Evolutionary conservation across 495 filamentous ascomycete species (phyloP).

Genomic region (Annulohypoxylon nitens): DNA sequence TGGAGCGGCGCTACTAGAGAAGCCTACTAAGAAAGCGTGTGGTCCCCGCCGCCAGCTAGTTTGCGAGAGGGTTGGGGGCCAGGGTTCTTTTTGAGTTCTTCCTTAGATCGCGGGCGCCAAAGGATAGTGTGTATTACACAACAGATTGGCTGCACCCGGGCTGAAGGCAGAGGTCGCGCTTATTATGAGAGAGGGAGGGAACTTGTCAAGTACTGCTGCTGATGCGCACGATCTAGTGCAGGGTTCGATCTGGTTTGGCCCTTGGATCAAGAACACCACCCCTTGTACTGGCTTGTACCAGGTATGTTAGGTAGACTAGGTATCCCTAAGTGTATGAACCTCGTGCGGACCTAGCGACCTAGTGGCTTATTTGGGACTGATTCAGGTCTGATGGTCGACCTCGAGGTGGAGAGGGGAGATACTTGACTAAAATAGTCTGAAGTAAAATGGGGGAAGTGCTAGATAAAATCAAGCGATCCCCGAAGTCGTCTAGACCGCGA

Average conservation of each 20-base stretch:
- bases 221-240: constrained; percentile 42
- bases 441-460: constrained; percentile 45
- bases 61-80: constrained; percentile 36
- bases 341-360: constrained; percentile 42
- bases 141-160: constrained; percentile 41
- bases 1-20: constrained; percentile 43
- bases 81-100: constrained; percentile 40
- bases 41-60: constrained; percentile 41
- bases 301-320: constrained; percentile 2
- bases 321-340: constrained; percentile 19
- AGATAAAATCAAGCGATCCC: constrained; percentile 40
- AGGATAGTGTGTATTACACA: constrained; percentile 42
- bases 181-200: constrained; percentile 34
- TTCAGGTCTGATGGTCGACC: constrained; percentile 27
- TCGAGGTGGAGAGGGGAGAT: constrained; percentile 41
- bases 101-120: constrained; percentile 46
- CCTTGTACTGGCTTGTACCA: constrained; percentile 24
- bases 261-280: constrained; percentile 27
- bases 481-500: constrained; percentile 45
- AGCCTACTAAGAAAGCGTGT: constrained; percentile 33
- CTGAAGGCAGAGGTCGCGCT: constrained; percentile 14
- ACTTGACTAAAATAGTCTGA: constrained; percentile 46
- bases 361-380: constrained; percentile 31
- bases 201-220: constrained; percentile 29
- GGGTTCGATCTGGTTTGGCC: constrained; percentile 42